Base-by-base conservation (phyloP, 306 rosid species). In the Quercus agrifolia region DNA sequence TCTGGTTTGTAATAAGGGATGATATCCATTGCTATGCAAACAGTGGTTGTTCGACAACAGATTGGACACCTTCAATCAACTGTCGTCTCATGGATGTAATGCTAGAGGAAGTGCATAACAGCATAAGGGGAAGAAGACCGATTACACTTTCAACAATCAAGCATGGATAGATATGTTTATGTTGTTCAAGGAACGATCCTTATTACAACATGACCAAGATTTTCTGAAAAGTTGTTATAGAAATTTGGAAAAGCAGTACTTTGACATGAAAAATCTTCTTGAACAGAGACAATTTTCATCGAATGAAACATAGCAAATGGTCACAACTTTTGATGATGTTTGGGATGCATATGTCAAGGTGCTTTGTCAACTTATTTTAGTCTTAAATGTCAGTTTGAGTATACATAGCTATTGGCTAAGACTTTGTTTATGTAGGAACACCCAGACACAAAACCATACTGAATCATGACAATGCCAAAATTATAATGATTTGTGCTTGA, bases 301-400 rank as follows among this genome's bases (percentile, higher is more conserved):
- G 93, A 84, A 89, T 75, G 91, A 87, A 85, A 56, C 66, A 59
- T 78, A 52, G 49, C 86, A 85, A 83, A 81, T 82, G 87, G 71
- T 87, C 82, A 76, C 68, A 58, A 87, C 86, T 17, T 73, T 23
- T 41, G 85, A 81, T 77, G 82, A 88, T 74, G 85, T 82, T 75
- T 89, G 91, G 91, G 83, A 84, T 77, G 83, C 88, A 33, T 85
- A 89, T 75, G 62, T 89, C 56, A 88, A 83, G 88, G 88, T 89
- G 80, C 56, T 41, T 54, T 59, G n/a, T 64, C 33, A 64, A 52
- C 78, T 76, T 62, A 20, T 80, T 84, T 74, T 75, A 49, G 21
- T 80, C 30, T 67, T 21, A 35, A 79, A 61, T 64, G 35, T 18
- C 5, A 23, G 46, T 75, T 56, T 3, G 1, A 9, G 1, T 9